These are phyloP conservation scores for Mesotaenium endlicherianum DNA, from an alignment of 139 green algal species.

Conservation along the genomic window DNA sequence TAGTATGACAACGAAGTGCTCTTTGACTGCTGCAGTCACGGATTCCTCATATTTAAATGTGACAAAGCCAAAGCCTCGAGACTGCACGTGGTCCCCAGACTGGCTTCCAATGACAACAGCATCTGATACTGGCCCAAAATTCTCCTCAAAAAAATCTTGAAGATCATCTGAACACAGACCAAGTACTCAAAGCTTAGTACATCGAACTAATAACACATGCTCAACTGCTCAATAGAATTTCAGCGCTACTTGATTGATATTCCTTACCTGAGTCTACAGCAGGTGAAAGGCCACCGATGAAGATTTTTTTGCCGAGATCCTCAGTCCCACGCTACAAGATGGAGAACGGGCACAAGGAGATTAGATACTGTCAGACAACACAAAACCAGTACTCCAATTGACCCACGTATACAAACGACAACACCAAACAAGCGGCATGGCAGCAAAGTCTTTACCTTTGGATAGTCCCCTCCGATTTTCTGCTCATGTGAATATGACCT, in stretches of 20 bases:
- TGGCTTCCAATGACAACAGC: conserved; percentile 47
- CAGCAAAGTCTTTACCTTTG: too few relatives aligned
- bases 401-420: too few relatives aligned
- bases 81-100: conserved; percentile 26
- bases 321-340: conserved; percentile 19
- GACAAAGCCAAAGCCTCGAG: conserved; percentile 51
- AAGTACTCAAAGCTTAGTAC: background rate
- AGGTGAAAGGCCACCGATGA: conserved; percentile 48
- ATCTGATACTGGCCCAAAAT: conserved; percentile 44
- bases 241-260: background rate
- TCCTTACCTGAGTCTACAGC: conserved; percentile 41
- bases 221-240: too few relatives aligned
- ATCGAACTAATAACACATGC: background rate
- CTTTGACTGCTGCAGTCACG: conserved; percentile 24
- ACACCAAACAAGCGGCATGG: too few relatives aligned
- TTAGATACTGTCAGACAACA: too few relatives aligned
- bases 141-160: conserved; percentile 33
- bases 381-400: too few relatives aligned
- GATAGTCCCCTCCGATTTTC: too few relatives aligned
- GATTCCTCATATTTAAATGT: conserved; percentile 49
- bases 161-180: conserved; percentile 42
- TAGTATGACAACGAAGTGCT: conserved; percentile 41
- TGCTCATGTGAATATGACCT: too few relatives aligned
- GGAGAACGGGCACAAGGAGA: too few relatives aligned
- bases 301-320: conserved; percentile 41